Conservation (phyloP, 805 yeast species). For the Naumovozyma baii region DNA sequence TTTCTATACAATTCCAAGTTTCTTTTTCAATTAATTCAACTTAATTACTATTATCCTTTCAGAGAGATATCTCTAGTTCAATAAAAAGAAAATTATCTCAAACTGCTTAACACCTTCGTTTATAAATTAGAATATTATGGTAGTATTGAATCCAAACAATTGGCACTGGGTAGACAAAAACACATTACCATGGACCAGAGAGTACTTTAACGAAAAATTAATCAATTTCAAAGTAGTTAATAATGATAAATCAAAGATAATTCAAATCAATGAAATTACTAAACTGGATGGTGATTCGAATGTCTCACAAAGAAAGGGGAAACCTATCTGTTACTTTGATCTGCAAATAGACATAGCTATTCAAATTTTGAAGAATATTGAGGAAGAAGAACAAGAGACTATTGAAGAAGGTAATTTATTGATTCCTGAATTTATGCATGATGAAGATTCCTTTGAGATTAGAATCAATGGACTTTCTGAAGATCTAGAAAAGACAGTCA, state of each 20-base stretch:
- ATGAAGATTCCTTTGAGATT: conserved; percentile 59
- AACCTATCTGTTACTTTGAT: conserved; percentile 67
- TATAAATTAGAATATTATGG: conserved; percentile 40
- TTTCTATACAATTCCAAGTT: too few relatives aligned
- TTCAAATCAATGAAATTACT: conserved; percentile 34
- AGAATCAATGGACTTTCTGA: conserved; percentile 36
- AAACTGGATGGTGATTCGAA: conserved; percentile 64
- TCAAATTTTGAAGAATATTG: conserved; percentile 22
- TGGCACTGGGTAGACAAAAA: conserved; percentile 72
- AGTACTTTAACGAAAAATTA: conserved; percentile 38
- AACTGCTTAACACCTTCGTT: too few relatives aligned
- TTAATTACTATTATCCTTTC: too few relatives aligned
- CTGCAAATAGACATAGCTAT: conserved; percentile 44
- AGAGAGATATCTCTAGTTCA: too few relatives aligned
- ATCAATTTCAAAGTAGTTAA: conserved; percentile 9
- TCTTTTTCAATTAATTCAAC: too few relatives aligned
- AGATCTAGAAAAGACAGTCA: conserved; percentile 33
- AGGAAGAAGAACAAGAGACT: conserved; percentile 26
- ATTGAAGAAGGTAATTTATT: conserved; percentile 36
- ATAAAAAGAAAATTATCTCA: too few relatives aligned
- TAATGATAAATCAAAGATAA: conserved; percentile 15
- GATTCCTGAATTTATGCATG: conserved; percentile 67
- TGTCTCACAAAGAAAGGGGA: conserved; percentile 77
- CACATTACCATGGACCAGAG: conserved; percentile 54
- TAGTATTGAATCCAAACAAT: conserved; percentile 62